phyloP scores from a whole-genome alignment of 1,284 basidiomycete species.

The Apiotrichum veenhuisii region DNA sequence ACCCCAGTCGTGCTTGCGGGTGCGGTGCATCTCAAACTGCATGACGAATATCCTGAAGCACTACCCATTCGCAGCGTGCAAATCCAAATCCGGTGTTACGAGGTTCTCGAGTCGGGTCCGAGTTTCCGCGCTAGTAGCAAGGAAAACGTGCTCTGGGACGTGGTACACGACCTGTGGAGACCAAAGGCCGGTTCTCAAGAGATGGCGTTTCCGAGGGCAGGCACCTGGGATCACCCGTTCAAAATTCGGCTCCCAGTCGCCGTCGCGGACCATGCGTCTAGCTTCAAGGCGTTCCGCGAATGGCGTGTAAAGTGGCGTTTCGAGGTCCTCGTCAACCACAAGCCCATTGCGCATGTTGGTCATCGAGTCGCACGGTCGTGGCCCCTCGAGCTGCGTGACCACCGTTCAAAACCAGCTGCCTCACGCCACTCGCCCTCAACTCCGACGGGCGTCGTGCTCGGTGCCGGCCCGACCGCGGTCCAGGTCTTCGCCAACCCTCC shows the following conservation, averaged over 20 bases:
- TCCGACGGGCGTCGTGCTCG: conserved; percentile 22
- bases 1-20: conserved; percentile 34
- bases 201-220: not conserved
- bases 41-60: conserved; percentile 15
- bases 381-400: conserved; percentile 28
- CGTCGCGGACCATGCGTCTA: conserved; percentile 20
- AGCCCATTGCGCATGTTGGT: conserved; percentile 38
- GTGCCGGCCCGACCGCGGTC: conserved; percentile 19
- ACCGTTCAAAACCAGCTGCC: conserved; percentile 11
- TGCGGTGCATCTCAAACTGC: conserved; percentile 20
- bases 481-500: conserved; percentile 28
- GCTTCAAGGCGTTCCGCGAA: conserved; percentile 28
- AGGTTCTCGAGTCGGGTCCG: conserved; percentile 22
- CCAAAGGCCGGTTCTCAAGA: conserved; percentile 16
- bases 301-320: conserved; percentile 40
- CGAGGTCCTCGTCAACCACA: conserved; percentile 37
- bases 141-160: conserved; percentile 33
- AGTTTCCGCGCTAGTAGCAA: conserved; percentile 9
- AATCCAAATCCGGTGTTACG: conserved; percentile 30
- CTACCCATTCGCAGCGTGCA: conserved; percentile 28
- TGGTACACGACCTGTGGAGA: conserved; percentile 21
- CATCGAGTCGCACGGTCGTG: conserved; percentile 28
- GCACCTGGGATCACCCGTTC: conserved; percentile 31
- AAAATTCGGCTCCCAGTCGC: conserved; percentile 30
- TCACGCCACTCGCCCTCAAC: conserved; percentile 27